A percentile compares a stretch with the other conserved stretches of the same genome.
These are phyloP conservation scores for Fusarium kyushuense DNA, from an alignment of 2,329 filamentous ascomycete species.

Conservation along the genomic window DNA sequence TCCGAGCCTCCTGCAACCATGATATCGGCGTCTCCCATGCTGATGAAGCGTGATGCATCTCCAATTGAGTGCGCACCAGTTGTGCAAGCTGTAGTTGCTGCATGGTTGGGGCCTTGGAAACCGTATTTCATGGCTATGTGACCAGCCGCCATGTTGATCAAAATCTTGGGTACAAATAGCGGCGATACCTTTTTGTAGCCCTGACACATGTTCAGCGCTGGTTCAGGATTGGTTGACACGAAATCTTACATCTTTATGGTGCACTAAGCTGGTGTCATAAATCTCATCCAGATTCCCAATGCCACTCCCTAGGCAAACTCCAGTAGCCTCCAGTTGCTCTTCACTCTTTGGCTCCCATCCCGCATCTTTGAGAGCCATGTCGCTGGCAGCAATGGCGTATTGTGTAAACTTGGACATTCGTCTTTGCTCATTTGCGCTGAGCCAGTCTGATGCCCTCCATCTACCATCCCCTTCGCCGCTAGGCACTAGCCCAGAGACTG, in stretches of 20 bases:
- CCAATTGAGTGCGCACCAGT: constrained; percentile 95
- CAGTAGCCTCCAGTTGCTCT: constrained; percentile 79
- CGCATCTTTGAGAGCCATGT: constrained; percentile 88
- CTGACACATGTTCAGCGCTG: constrained; percentile 57
- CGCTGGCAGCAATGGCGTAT: constrained; percentile 86
- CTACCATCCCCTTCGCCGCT: constrained; percentile 55
- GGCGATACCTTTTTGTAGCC: constrained; percentile 95
- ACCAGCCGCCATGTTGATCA: constrained; percentile 95
- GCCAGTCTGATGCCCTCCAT: constrained; percentile 68
- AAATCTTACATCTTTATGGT: constrained; percentile 74
- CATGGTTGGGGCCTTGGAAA: constrained; percentile 91
- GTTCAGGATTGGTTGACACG: not conserved
- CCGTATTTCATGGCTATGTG: constrained; percentile 95
- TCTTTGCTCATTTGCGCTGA: constrained; percentile 67
- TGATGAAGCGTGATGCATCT: constrained; percentile 92
- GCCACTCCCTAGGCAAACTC: constrained; percentile 93
- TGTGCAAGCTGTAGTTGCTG: constrained; percentile 93
- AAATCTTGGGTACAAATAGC: constrained; percentile 89
- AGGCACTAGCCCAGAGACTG: constrained; percentile 86
- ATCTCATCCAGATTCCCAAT: constrained; percentile 95
- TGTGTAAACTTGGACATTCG: constrained; percentile 94
- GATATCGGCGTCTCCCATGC: constrained; percentile 90
- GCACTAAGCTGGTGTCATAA: constrained; percentile 84
- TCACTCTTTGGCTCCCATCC: constrained; percentile 74
- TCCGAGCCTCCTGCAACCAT: constrained; percentile 98